phyloP scores from a whole-genome alignment of 345 rosid genomes.

The Populus euphratica region DNA sequence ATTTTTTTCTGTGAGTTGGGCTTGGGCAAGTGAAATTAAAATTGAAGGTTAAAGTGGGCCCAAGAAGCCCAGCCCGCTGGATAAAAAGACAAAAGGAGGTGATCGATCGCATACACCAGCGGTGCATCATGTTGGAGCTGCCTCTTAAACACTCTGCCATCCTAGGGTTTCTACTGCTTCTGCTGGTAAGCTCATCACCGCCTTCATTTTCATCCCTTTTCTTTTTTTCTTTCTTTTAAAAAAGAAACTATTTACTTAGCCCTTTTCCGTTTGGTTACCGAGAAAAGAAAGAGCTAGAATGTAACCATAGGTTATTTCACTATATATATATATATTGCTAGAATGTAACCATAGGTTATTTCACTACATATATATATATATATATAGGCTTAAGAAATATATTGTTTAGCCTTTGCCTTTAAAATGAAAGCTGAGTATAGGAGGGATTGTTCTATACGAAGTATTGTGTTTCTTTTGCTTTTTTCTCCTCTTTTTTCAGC shows the following conservation, averaged over 20 bases:
- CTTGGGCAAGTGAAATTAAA: neutral
- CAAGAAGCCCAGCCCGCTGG: neutral
- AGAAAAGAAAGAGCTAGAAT: neutral
- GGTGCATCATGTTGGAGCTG: slow-evolving; percentile 27
- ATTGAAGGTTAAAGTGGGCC: neutral
- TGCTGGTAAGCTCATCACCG: slow-evolving; percentile 15
- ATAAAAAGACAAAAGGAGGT: slow-evolving; percentile 11
- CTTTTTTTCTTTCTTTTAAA: neutral
- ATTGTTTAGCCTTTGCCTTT: neutral
- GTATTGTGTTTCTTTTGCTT: no score
- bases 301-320: neutral
- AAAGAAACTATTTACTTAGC: neutral
- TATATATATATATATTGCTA: neutral
- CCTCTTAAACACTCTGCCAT: slow-evolving; percentile 17
- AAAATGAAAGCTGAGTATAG: no score
- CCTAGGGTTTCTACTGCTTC: slow-evolving; percentile 36
- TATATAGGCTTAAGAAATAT: neutral
- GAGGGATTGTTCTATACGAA: no score
- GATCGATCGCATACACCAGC: slow-evolving; percentile 31
- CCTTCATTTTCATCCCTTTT: neutral
- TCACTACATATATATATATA: neutral
- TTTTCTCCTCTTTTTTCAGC: no score
- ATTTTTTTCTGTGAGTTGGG: neutral
- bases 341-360: neutral
- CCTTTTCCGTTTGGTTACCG: neutral